Percentiles rank a stretch among this genome's conserved stretches.
Evolutionary conservation across 2,329 filamentous ascomycete species (phyloP).

Genomic region (Penicillium sp.): DNA sequence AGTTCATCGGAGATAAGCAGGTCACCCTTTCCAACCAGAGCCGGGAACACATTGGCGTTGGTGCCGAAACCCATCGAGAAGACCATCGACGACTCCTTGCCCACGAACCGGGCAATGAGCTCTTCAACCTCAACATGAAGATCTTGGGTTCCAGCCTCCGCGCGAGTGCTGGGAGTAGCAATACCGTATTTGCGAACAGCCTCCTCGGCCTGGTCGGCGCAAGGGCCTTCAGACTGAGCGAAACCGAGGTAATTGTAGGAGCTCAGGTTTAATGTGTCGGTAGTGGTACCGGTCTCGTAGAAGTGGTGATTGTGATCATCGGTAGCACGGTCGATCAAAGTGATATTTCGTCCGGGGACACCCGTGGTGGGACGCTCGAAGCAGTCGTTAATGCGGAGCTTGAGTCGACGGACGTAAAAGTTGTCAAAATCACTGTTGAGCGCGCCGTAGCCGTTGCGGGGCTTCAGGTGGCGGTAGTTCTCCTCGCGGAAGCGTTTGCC

Average conservation of each 20-base stretch:
- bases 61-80: conserved; percentile 99
- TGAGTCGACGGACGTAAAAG: conserved; percentile 90
- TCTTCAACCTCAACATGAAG: conserved; percentile 85
- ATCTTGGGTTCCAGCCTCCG: conserved; percentile 82
- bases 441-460: conserved; percentile 85
- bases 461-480: conserved; percentile 80
- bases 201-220: conserved; percentile 88
- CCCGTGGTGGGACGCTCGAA: conserved; percentile 90
- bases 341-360: conserved; percentile 91
- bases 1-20: conserved; percentile 95
- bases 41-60: conserved; percentile 89
- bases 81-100: conserved; percentile 91
- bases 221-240: conserved; percentile 94
- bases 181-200: conserved; percentile 82
- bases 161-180: conserved; percentile 74
- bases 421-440: conserved; percentile 98
- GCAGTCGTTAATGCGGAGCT: conserved; percentile 93
- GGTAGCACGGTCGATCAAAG: conserved; percentile 83
- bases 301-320: conserved; percentile 91
- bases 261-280: conserved; percentile 96
- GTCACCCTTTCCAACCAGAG: conserved; percentile 86
- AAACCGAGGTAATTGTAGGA: conserved; percentile 99
- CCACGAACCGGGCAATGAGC: conserved; percentile 84
- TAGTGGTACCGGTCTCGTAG: conserved; percentile 82
- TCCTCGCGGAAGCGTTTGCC: conserved; percentile 89